Evolutionary conservation across 768 basidiomycete genomes (phyloP).

Genomic region (Amanita molliuscula): DNA sequence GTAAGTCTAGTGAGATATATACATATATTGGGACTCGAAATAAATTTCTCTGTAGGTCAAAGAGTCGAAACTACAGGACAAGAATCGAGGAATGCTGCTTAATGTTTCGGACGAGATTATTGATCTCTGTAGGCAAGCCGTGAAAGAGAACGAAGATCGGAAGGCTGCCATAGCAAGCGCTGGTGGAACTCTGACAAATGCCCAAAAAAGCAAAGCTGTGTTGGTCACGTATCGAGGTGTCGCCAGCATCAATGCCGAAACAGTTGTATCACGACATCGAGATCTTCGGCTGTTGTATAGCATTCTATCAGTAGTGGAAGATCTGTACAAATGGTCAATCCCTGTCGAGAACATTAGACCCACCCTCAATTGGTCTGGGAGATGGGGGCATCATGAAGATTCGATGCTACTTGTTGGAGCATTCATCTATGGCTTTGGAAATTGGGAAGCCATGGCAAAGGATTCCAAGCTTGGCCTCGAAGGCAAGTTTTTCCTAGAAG

Average conservation of each 20-base stretch:
- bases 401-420: conserved; percentile 93
- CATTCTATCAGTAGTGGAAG: conserved; percentile 61
- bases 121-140: conserved; percentile 70
- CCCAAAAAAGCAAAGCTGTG: conserved; percentile 95
- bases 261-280: conserved; percentile 79
- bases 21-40: conserved; percentile 1
- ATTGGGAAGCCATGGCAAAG: conserved; percentile 93
- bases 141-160: conserved; percentile 76
- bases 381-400: conserved; percentile 90
- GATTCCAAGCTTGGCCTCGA: conserved; percentile 74
- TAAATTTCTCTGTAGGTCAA: conserved; percentile 42
- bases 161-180: conserved; percentile 66
- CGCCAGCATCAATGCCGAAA: conserved; percentile 94
- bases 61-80: conserved; percentile 86
- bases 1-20: conserved; percentile 38
- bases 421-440: conserved; percentile 88
- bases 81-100: conserved; percentile 87
- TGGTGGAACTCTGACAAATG: conserved; percentile 85
- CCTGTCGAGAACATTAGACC: conserved; percentile 92
- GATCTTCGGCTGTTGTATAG: conserved; percentile 85
- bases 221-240: conserved; percentile 86
- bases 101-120: conserved; percentile 92
- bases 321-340: conserved; percentile 75
- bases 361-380: conserved; percentile 92
- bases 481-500: conserved; percentile 97